Evolutionary conservation across 345 rosid genomes (phyloP).

Genomic region (Citrus cavaleriei): DNA sequence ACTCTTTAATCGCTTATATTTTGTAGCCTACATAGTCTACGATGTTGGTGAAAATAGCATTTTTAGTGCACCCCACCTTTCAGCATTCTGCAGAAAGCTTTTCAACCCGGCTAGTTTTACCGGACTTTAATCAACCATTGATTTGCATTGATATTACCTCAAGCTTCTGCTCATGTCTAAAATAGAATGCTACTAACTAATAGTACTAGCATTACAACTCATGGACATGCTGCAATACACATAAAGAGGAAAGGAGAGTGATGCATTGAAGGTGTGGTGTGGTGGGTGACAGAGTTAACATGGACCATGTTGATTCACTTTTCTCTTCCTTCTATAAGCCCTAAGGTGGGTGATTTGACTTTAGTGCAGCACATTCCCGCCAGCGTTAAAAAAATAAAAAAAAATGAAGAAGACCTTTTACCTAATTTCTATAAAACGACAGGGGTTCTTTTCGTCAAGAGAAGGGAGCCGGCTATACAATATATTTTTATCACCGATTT

Average conservation of each 20-base stretch:
- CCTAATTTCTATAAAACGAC: constrained; percentile 7
- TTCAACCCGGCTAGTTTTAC: not conserved
- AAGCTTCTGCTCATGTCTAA: not conserved
- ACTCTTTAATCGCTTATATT: not conserved
- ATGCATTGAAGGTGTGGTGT: not conserved
- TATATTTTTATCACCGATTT: not conserved
- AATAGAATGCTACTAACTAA: no score
- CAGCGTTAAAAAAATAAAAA: not conserved
- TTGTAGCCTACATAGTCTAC: not conserved
- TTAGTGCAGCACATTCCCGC: constrained; percentile 13
- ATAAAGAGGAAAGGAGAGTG: not conserved
- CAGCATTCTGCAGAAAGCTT: not conserved
- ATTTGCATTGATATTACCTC: not conserved
- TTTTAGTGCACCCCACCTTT: not conserved
- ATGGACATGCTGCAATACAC: not conserved
- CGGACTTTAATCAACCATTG: not conserved
- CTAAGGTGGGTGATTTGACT: not conserved
- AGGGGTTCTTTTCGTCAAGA: constrained; percentile 10
- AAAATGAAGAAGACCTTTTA: not conserved
- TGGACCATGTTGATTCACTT: constrained; percentile 1
- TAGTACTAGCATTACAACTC: not conserved
- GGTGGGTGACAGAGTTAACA: not conserved
- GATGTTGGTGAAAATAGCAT: not conserved
- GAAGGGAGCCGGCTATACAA: not conserved
- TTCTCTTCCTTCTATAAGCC: not conserved